Base-by-base conservation (phyloP, 2,329 filamentous ascomycete species). In the Sporothrix brunneoviolacea region DNA sequence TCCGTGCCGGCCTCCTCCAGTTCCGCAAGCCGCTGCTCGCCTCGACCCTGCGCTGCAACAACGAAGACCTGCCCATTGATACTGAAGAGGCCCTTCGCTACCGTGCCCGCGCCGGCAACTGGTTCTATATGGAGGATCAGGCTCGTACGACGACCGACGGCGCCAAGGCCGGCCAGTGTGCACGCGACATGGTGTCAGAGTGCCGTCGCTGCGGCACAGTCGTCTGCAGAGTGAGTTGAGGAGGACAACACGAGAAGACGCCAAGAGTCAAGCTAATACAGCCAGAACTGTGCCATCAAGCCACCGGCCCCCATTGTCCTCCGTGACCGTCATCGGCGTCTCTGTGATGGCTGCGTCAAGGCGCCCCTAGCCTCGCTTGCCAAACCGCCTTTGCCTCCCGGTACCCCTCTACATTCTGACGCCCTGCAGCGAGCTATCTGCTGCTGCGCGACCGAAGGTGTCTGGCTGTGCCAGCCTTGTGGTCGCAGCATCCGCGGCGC, bases 401-500 rank as follows among this genome's bases (percentile, higher is more conserved):
- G 70, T 61, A 58, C 73, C 56, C 50, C 79, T 58, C 50, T 83
- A 67, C 62, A 70, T 68, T 63, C 77, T 62, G 67, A 79, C 56
- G 52, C 75, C 65, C 60, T 91, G 77, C 73, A 79, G 56, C 72
- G 65, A 18, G 72, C 68, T 43, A 64, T 80, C 16, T 82, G 79
- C 61, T 70, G 66, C 37, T 82, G 79, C 59, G 71, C 67, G 2
- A 66, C 66, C 2, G 67, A 78, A 9, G 77, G 77, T 4, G 81
- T 94, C 41, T 96, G 88, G 86, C 80, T 96, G 22, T 97, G 91
- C 66, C 81, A 86, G 56, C 82, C 86, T 2, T 96, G 91, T 59
- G 89, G 90, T 2, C 80, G 84, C 54, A 79, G 80, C 49, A 81
- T 94, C 47, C 74, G 79, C 21, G 74, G 69, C 35, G 71, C 75